These are phyloP conservation scores for Pyricularia grisea DNA, from an alignment of 2,329 filamentous ascomycete species.

Conservation along the genomic window DNA sequence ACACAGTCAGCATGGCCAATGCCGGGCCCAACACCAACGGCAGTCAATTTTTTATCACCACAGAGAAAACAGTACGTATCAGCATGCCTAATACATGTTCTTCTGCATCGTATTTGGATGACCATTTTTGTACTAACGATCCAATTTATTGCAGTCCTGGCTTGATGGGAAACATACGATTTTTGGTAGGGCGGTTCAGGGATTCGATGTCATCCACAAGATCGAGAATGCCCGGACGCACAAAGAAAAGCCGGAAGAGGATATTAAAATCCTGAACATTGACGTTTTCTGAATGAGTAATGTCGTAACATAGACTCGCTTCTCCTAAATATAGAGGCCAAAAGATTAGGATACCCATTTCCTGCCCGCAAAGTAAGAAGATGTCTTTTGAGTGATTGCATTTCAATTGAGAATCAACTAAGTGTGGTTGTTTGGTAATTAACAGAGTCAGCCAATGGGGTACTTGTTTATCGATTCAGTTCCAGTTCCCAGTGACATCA, in stretches of 20 bases:
- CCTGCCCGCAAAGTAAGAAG: neutral
- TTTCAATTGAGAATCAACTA: neutral
- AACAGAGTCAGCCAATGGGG: no score
- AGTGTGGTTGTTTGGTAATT: neutral
- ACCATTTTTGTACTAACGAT: neutral
- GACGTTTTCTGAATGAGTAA: conserved; percentile 35
- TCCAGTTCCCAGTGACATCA: conserved; percentile 1
- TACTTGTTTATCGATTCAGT: neutral
- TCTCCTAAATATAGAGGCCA: neutral
- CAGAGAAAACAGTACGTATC: conserved; percentile 73
- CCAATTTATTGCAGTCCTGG: conserved; percentile 56
- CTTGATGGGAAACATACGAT: conserved; percentile 94
- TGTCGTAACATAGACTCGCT: neutral
- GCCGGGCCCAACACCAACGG: conserved; percentile 92
- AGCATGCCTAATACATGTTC: neutral
- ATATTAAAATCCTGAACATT: conserved; percentile 96
- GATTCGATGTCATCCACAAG: conserved; percentile 87
- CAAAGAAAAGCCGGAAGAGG: conserved; percentile 90
- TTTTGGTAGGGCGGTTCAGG: conserved; percentile 83
- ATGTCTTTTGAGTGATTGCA: neutral
- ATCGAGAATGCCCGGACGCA: conserved; percentile 86
- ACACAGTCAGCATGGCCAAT: conserved; percentile 96
- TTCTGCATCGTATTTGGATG: neutral
- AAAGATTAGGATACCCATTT: neutral
- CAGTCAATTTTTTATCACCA: conserved; percentile 97